Conservation (phyloP, 139 green algal genomes). For the Penium margaritaceum region DNA sequence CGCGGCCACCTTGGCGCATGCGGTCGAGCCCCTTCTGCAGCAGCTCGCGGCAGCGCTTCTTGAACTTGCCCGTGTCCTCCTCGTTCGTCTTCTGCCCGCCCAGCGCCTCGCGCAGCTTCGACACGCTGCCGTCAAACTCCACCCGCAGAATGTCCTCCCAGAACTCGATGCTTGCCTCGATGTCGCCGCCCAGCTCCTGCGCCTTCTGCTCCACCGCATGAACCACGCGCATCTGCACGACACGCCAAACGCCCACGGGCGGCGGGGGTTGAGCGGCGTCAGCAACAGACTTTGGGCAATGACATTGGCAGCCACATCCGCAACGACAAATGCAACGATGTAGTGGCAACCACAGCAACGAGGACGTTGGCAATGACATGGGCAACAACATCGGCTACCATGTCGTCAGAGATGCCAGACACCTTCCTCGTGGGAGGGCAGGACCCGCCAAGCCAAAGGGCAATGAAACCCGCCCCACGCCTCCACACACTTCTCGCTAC, state of each 20-base stretch:
- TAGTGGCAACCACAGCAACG: neutral
- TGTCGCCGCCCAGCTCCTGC: slow-evolving; percentile 16
- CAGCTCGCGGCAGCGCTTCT: slow-evolving; percentile 23
- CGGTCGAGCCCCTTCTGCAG: slow-evolving; percentile 27
- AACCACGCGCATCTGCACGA: slow-evolving; percentile 34
- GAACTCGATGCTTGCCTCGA: slow-evolving; percentile 30
- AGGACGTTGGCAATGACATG: neutral
- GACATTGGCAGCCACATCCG: too few relatives aligned
- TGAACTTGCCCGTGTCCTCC: slow-evolving; percentile 13
- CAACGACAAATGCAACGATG: neutral
- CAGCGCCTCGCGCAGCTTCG: slow-evolving; percentile 33
- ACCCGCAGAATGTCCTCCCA: slow-evolving; percentile 36
- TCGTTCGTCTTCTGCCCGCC: slow-evolving; percentile 18
- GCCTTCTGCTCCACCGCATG: slow-evolving; percentile 39
- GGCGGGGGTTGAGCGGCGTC: too few relatives aligned
- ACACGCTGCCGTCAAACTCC: slow-evolving; percentile 39
- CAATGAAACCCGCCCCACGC: too few relatives aligned
- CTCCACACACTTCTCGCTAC: too few relatives aligned
- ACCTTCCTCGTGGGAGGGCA: too few relatives aligned
- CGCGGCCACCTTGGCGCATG: too few relatives aligned
- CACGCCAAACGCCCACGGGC: too few relatives aligned
- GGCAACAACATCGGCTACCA: neutral
- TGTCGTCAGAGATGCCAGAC: neutral
- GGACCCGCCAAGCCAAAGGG: too few relatives aligned
- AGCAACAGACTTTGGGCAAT: too few relatives aligned